phyloP scores from a whole-genome alignment of 148 eudicot species.

The Nepenthes gracilis region DNA sequence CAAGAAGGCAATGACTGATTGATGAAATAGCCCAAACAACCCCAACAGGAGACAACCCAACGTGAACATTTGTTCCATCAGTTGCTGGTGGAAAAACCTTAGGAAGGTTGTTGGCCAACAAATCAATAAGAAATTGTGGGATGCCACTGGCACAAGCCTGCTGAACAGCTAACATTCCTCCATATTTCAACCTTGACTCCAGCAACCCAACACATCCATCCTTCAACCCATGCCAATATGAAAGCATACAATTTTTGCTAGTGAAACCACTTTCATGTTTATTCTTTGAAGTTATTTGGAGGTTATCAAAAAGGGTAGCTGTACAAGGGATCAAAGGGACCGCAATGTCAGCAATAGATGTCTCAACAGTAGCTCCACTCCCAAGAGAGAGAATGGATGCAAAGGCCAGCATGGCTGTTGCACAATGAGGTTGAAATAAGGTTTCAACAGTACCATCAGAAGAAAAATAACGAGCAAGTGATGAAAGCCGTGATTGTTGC shows the following conservation, averaged over 20 bases:
- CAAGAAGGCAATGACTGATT: slow-evolving; percentile 79
- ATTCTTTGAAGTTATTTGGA: slow-evolving; percentile 29
- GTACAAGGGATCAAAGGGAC: slow-evolving; percentile 80
- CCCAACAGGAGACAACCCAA: slow-evolving; percentile 80
- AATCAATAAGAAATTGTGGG: slow-evolving; percentile 73
- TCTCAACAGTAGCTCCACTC: slow-evolving; percentile 30
- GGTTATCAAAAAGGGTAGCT: slow-evolving; percentile 66
- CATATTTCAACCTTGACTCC: slow-evolving; percentile 73
- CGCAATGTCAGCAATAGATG: slow-evolving; percentile 40
- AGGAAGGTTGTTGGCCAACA: slow-evolving; percentile 33
- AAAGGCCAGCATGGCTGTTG: slow-evolving; percentile 87
- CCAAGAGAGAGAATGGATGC: slow-evolving; percentile 82
- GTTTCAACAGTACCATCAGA: slow-evolving; percentile 50
- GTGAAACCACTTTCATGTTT: slow-evolving; percentile 26
- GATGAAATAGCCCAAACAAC: slow-evolving; percentile 87
- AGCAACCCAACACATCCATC: slow-evolving; percentile 90
- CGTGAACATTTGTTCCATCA: slow-evolving; percentile 23
- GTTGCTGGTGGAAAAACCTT: slow-evolving; percentile 29
- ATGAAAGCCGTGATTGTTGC: slow-evolving; percentile 73
- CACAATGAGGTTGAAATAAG: slow-evolving; percentile 52
- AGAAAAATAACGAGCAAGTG: slow-evolving; percentile 74
- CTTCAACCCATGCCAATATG: slow-evolving; percentile 86
- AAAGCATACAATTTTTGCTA: slow-evolving; percentile 36
- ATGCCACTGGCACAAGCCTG: slow-evolving; percentile 83
- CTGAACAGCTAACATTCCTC: slow-evolving; percentile 87